phyloP scores from a whole-genome alignment of 2,329 filamentous ascomycete species.

The Orbilia quercus region DNA sequence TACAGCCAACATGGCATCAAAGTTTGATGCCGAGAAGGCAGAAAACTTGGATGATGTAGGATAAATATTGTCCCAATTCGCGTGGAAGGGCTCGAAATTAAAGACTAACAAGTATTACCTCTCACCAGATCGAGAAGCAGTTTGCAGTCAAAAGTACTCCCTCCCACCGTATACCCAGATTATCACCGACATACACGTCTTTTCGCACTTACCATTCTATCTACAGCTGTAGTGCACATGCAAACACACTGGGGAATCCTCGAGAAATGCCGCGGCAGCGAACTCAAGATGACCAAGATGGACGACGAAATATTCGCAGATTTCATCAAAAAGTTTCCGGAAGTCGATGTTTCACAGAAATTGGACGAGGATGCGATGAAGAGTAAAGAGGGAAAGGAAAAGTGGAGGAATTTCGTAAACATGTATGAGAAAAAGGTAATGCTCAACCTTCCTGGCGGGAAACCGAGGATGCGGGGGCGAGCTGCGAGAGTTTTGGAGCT shows the following conservation, averaged over 20 bases:
- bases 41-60: slow-evolving; percentile 13
- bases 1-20: slow-evolving; percentile 29
- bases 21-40: slow-evolving; percentile 25
- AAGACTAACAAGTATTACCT: background rate
- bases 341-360: slow-evolving; percentile 83
- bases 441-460: slow-evolving; percentile 5
- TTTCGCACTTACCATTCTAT: slow-evolving; percentile 44
- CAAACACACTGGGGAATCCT: slow-evolving; percentile 97
- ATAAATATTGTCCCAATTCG: background rate
- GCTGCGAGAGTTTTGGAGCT: background rate
- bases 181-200: background rate
- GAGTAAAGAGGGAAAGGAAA: slow-evolving; percentile 92
- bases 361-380: slow-evolving; percentile 97
- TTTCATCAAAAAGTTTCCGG: slow-evolving; percentile 87
- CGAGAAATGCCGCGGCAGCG: slow-evolving; percentile 87
- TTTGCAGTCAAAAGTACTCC: slow-evolving; percentile 89
- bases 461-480: background rate
- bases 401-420: slow-evolving; percentile 94
- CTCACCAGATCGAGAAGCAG: slow-evolving; percentile 92
- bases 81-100: background rate
- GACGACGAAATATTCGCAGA: slow-evolving; percentile 95
- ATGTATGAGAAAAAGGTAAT: slow-evolving; percentile 81
- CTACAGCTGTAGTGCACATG: slow-evolving; percentile 85
- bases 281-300: slow-evolving; percentile 88
- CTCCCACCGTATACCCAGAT: slow-evolving; percentile 51